These are phyloP conservation scores for Acer campestre DNA, from an alignment of 345 rosid genomes.

Conservation along the genomic window DNA sequence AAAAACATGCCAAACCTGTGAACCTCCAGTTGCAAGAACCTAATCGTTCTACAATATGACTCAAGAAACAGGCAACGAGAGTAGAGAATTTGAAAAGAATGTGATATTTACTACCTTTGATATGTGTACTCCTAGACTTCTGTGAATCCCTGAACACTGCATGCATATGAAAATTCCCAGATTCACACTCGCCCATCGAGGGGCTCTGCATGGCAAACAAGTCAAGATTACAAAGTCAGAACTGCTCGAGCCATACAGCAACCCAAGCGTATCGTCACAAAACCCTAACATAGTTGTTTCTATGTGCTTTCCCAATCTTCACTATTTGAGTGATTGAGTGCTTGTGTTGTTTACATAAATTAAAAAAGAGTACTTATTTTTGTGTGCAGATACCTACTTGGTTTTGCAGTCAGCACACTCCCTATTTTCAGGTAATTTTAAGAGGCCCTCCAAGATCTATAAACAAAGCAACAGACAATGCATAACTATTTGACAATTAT, in stretches of 20 bases:
- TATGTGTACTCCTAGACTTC: conserved; percentile 96
- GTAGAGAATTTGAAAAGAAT: conserved; percentile 3
- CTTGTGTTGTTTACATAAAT: neutral
- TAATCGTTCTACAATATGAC: neutral
- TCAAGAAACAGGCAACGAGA: neutral
- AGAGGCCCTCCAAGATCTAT: conserved; percentile 85
- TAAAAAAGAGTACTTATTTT: neutral
- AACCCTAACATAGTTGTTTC: neutral
- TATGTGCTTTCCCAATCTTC: neutral
- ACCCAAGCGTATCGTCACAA: neutral
- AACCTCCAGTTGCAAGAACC: neutral
- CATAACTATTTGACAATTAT: neutral
- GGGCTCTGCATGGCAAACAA: conserved; percentile 57
- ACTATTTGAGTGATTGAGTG: neutral
- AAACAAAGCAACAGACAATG: conserved; percentile 14
- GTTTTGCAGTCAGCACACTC: conserved; percentile 98
- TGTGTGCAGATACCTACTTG: conserved; percentile 55
- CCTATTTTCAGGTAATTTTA: conserved; percentile 80
- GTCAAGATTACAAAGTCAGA: conserved; percentile 20
- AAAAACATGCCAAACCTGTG: neutral
- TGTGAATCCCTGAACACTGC: conserved; percentile 93
- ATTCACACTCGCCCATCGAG: conserved; percentile 98
- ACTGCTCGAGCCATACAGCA: conserved; percentile 2
- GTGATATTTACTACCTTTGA: conserved; percentile 59
- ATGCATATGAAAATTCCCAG: conserved; percentile 96